Evolutionary conservation across 805 yeast genomes (phyloP).

Genomic region (Isabelozyma gotoi): DNA sequence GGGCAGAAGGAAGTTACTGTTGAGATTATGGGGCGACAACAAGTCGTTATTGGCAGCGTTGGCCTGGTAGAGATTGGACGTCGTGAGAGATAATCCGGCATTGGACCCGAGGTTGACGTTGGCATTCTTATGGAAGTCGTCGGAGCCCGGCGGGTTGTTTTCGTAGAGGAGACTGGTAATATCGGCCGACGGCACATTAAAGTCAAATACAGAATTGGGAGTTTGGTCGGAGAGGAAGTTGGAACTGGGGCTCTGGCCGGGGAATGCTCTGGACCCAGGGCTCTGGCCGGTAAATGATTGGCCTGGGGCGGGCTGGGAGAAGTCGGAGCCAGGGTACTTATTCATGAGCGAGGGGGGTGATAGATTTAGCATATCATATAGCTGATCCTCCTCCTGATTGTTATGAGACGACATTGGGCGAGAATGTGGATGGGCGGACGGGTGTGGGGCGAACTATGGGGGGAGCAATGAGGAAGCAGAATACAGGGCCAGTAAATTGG

Average conservation of each 20-base stretch:
- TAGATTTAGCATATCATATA: constrained; percentile 29
- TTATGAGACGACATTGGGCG: constrained; percentile 8
- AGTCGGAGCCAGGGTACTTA: constrained; percentile 1
- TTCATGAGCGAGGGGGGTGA: constrained; percentile 20
- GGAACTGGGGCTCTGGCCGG: constrained; percentile 2
- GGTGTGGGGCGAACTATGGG: too few species aligned
- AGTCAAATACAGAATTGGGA: constrained; percentile 5
- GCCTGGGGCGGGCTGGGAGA: background rate
- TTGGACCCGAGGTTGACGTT: constrained; percentile 8
- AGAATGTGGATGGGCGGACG: background rate
- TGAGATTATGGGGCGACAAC: constrained; percentile 17
- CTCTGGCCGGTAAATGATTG: background rate
- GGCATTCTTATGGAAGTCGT: constrained; percentile 6
- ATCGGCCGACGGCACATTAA: background rate
- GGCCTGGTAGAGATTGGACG: constrained; percentile 11
- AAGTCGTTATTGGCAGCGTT: constrained; percentile 8
- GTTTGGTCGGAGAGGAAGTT: constrained; percentile 13
- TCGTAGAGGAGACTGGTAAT: background rate
- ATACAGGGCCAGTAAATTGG: too few species aligned
- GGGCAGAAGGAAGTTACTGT: constrained; percentile 15
- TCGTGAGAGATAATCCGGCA: constrained; percentile 6
- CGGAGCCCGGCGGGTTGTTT: background rate
- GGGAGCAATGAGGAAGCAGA: background rate
- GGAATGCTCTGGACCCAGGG: background rate
- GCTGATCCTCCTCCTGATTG: constrained; percentile 22